Conservation (phyloP, 2,329 filamentous ascomycete species). For the Catunica adiposa region DNA sequence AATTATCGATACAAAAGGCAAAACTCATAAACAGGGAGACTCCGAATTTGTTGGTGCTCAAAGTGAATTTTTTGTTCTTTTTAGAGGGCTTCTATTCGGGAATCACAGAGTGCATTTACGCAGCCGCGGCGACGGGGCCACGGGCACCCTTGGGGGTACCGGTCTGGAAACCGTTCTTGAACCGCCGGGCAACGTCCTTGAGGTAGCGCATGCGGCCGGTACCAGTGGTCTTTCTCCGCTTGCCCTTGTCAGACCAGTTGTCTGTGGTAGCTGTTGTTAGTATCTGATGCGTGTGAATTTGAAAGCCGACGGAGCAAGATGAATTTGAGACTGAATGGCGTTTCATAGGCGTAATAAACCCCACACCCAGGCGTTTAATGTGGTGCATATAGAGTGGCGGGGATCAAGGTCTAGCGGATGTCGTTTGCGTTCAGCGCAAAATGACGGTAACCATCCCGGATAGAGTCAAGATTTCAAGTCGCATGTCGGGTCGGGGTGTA, state of each 20-base stretch:
- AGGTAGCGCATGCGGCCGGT: constrained; percentile 92
- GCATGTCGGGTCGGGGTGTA: too few relatives aligned
- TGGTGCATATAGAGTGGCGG: too few relatives aligned
- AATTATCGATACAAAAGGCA: not conserved
- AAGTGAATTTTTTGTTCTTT: constrained; percentile 16
- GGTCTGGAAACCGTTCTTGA: constrained; percentile 95
- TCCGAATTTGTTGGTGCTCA: constrained; percentile 1
- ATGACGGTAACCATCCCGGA: too few relatives aligned
- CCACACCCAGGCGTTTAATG: too few relatives aligned
- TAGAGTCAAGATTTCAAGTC: too few relatives aligned
- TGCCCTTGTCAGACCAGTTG: constrained; percentile 99
- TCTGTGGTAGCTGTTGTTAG: constrained; percentile 34
- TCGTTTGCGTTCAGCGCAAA: too few relatives aligned
- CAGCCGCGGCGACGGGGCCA: constrained; percentile 35
- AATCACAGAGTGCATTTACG: constrained; percentile 18
- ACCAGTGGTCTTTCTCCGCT: constrained; percentile 98
- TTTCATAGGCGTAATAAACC: too few relatives aligned
- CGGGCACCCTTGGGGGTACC: constrained; percentile 74
- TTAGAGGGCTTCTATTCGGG: constrained; percentile 16
- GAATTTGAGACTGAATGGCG: not conserved
- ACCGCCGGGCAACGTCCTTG: constrained; percentile 79
- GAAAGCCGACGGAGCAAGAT: not conserved
- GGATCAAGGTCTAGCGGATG: too few relatives aligned
- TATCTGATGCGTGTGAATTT: not conserved
- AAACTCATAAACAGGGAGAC: not conserved